Evolutionary conservation across 768 basidiomycete genomes (phyloP), one percentile per base, ranked within the genome.

Genomic region (Russula earlei): DNA sequence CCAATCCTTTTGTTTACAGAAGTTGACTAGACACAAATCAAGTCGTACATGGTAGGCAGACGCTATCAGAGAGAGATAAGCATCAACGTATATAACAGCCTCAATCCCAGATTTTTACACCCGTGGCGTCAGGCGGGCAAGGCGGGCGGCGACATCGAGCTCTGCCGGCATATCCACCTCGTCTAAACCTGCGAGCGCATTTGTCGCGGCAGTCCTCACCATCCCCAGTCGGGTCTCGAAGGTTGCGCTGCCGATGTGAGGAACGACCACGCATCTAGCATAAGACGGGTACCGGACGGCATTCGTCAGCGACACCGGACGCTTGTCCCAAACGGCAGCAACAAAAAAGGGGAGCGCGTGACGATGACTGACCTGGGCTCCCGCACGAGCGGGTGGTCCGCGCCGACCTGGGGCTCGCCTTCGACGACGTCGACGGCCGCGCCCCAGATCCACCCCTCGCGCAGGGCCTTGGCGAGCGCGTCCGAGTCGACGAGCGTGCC

Each of bases 381-480:
- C 63, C 78, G 81, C 43, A 95, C 81, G 45, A 99, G 69, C 3
- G 87, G 84, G 67, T 99, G 93, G 59, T 87, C 84, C 2, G 71
- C 67, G 0, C 70, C 63, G 25, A 99, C 75, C 43, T 84, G 69
- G 0, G 94, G 94, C 67, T 98, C 94, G 19, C 92, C 92, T 61
- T 92, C 90, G 7, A 97, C 83, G 34, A 98, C 95, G 68, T 99
- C 95, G 11, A 99, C 64, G 0, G 91, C 95, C 0, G 96, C 96
- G 22, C 83, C 93, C 77, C 86, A 94, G 22, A 99, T 87, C 81
- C 85, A 84, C 3, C 77, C 78, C 58, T 86, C 81, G 44, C 73
- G 67, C 41, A 98, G 70, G 2, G 94, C 95, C 58, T 76, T 80
- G 2, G 85, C 87, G 9, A 99, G 76, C 12, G 94, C 95, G 46